A percentile compares a stretch with the other conserved stretches of the same genome.
Conservation (phyloP, 805 yeast genomes). For the Lachancea fermentati region DNA sequence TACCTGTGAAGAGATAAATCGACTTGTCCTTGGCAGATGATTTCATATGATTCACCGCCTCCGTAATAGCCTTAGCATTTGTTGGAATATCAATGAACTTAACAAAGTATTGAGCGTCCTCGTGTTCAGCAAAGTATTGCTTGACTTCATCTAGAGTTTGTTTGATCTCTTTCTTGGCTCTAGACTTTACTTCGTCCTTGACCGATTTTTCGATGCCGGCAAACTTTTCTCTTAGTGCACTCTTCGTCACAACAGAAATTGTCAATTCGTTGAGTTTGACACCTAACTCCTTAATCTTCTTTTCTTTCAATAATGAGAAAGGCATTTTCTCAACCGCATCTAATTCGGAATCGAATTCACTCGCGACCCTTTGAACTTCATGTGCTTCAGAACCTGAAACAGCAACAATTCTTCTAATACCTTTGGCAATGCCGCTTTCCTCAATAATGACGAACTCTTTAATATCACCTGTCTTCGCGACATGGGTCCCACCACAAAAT, state of each 20-base stretch:
- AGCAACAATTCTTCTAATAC: conserved; percentile 96
- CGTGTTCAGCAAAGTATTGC: conserved; percentile 52
- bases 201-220: conserved; percentile 75
- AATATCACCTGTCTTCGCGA: conserved; percentile 85
- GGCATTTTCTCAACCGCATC: conserved; percentile 55
- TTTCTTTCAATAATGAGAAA: conserved; percentile 75
- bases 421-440: conserved; percentile 98
- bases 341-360: conserved; percentile 59
- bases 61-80: conserved; percentile 91
- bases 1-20: conserved; percentile 74
- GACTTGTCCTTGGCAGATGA: conserved; percentile 69
- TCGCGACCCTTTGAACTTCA: conserved; percentile 82
- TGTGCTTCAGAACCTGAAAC: conserved; percentile 90
- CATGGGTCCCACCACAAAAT: conserved; percentile 99
- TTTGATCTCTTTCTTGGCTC: conserved; percentile 84
- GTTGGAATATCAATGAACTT: conserved; percentile 65
- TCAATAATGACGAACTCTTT: conserved; percentile 85
- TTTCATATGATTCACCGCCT: conserved; percentile 81
- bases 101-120: conserved; percentile 54
- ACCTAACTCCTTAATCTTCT: conserved; percentile 74
- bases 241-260: conserved; percentile 78
- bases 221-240: conserved; percentile 67
- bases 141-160: conserved; percentile 73
- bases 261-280: conserved; percentile 76
- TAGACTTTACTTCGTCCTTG: conserved; percentile 81